Percentiles rank a stretch among this genome's conserved stretches.
Conservation (phyloP, 108 stramenopile genomes). For the Cyclotella sp. region DNA sequence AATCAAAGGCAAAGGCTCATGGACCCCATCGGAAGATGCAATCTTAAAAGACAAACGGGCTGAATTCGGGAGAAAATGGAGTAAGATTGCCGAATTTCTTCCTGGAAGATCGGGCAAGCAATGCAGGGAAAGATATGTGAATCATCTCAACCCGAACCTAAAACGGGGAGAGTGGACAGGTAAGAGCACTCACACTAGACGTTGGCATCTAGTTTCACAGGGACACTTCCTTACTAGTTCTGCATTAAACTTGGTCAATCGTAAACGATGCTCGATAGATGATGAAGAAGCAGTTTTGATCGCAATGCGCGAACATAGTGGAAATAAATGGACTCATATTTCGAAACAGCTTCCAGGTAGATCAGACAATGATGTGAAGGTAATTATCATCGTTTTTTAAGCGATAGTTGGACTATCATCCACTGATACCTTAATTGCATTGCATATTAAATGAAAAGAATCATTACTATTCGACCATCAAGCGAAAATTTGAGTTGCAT, state of each 20-base stretch:
- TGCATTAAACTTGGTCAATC: not conserved
- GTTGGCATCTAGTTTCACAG: not conserved
- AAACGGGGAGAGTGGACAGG: constrained; percentile 93
- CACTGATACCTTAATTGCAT: not conserved
- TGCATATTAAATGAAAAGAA: constrained; percentile 77
- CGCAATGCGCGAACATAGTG: constrained; percentile 83
- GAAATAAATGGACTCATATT: constrained; percentile 90
- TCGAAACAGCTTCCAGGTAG: constrained; percentile 94
- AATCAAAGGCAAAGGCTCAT: constrained; percentile 86
- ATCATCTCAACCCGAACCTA: constrained; percentile 93
- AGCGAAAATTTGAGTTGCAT: constrained; percentile 81
- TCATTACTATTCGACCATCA: constrained; percentile 92
- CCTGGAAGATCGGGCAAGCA: constrained; percentile 99
- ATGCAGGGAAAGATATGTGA: constrained; percentile 97
- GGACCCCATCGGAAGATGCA: constrained; percentile 81
- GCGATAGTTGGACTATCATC: not conserved
- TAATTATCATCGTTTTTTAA: not conserved
- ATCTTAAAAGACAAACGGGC: constrained; percentile 67
- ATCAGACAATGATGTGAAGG: constrained; percentile 68
- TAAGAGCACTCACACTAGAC: not conserved
- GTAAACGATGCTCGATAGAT: constrained; percentile 28
- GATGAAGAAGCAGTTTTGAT: constrained; percentile 93
- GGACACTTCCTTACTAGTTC: not conserved
- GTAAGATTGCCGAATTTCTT: constrained; percentile 88
- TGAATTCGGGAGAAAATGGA: constrained; percentile 90